These are phyloP conservation scores for Boehmeria nivea DNA, from an alignment of 306 rosid genomes.

Conservation along the genomic window DNA sequence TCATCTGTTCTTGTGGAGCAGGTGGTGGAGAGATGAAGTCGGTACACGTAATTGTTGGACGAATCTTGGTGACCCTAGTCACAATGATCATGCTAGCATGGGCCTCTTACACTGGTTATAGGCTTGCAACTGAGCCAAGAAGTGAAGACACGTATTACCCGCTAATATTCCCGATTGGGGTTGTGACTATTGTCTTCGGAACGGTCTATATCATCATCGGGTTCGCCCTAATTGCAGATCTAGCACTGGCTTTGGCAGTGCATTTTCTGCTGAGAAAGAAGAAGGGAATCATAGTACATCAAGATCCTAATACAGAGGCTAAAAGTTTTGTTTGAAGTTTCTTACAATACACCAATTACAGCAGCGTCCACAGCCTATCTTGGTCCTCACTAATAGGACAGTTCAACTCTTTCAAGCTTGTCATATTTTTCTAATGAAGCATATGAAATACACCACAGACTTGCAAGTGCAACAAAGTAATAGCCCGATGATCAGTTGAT, in stretches of 20 bases:
- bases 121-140: conserved; percentile 27
- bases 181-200: conserved; percentile 20
- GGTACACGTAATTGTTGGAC: neutral
- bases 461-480: neutral
- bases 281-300: neutral
- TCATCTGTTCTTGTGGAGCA: neutral
- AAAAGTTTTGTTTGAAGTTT: conserved; percentile 18
- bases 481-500: neutral
- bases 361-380: neutral
- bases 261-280: conserved; percentile 11
- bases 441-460: neutral
- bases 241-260: conserved; percentile 14
- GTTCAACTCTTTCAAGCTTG: neutral
- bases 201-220: conserved; percentile 22
- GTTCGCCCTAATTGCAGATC: conserved; percentile 17
- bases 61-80: conserved; percentile 13
- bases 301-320: neutral
- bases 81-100: conserved; percentile 26
- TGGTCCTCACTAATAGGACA: neutral
- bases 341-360: neutral
- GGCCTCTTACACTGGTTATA: conserved; percentile 19
- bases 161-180: conserved; percentile 28
- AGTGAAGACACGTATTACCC: conserved; percentile 19
- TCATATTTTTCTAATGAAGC: neutral
- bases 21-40: conserved; percentile 13